Base-by-base conservation (phyloP, 352 stramenopile genomes). In the Globisporangium rhizosaccharum region DNA sequence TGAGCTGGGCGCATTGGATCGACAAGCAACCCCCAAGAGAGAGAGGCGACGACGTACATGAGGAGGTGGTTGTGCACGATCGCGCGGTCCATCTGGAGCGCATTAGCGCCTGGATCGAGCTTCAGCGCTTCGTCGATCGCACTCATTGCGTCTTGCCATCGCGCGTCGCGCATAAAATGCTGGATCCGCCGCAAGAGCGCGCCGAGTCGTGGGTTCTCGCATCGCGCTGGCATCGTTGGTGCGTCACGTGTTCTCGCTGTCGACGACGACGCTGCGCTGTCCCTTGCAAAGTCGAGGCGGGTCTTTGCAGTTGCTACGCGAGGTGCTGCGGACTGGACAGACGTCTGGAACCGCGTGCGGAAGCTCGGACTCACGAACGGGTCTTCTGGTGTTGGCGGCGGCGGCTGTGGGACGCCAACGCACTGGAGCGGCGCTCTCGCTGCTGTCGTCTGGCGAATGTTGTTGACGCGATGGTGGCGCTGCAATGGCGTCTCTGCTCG, bases 301-400 rank as follows among this genome's bases (percentile, higher is more conserved):
- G 30, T 36, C 30, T 36, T 36, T 36, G 30, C 30, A 36, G 30
- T 36, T 9, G 30, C 3, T 36, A 36, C 9, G 30, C 30, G 30
- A 36, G 51, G 51, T n/a, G 41, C 28, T 46, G 30, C 12, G 26
- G 51, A 56, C 9, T 30, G 51, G 10, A 56, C 33, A 45, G 51
- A n/a, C 14, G 11, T 8, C 18, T 30, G 12, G 25, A 56, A 47
- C 10, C 53, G 41, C 39, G 53, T 11, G 9, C 53, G 53, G 20
- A 56, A 46, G 51, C 51, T 56, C 42, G 51, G 51, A 30, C 51
- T 47, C 30, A 51, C 14, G 39, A 58, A 58, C 18, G 37, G 39
- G 20, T 46, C 51, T 7, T n/a, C 30, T 10, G 51, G 51, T 23
- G 51, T 56, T 20, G 33, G 51, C 10, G n/a, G 20, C 28, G 20